Evolutionary conservation across 495 filamentous ascomycete species (phyloP).

Genomic region (Xylaria venustula): DNA sequence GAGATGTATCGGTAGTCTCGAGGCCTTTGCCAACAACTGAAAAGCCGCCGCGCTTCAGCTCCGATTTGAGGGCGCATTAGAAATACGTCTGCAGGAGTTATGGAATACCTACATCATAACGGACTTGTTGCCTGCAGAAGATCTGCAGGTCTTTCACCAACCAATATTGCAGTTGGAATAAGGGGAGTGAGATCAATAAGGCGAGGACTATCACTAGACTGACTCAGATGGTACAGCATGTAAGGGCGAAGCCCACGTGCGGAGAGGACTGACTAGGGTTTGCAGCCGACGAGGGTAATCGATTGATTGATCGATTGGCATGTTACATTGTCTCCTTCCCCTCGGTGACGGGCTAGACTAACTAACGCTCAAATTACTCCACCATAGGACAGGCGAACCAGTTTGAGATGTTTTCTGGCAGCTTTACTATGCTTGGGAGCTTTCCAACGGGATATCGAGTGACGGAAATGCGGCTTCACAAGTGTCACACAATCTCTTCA

Average conservation of each 20-base stretch:
- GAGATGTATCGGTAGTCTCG: too few species aligned
- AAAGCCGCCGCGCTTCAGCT: too few species aligned
- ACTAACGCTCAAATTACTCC: not conserved
- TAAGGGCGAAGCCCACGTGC: conserved; percentile 1
- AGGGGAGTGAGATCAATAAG: not conserved
- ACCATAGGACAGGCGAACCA: not conserved
- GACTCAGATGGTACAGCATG: not conserved
- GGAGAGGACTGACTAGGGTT: not conserved
- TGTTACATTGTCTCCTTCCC: not conserved
- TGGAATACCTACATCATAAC: not conserved
- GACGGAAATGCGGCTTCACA: not conserved
- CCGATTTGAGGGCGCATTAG: not conserved
- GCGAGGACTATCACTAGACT: conserved; percentile 2
- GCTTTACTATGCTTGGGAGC: not conserved
- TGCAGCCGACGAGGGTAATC: not conserved
- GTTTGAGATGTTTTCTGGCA: not conserved
- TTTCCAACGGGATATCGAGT: not conserved
- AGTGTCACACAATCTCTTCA: too few species aligned
- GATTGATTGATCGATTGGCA: not conserved
- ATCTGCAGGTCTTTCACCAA: not conserved
- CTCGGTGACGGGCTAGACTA: not conserved
- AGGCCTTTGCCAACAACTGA: too few species aligned
- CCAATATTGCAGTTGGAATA: not conserved
- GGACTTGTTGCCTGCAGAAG: not conserved
- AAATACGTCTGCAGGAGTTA: not conserved